Evolutionary conservation across 495 filamentous ascomycete genomes (phyloP), one percentile per base, ranked within the genome.

Genomic region (Penicillium goetzii): DNA sequence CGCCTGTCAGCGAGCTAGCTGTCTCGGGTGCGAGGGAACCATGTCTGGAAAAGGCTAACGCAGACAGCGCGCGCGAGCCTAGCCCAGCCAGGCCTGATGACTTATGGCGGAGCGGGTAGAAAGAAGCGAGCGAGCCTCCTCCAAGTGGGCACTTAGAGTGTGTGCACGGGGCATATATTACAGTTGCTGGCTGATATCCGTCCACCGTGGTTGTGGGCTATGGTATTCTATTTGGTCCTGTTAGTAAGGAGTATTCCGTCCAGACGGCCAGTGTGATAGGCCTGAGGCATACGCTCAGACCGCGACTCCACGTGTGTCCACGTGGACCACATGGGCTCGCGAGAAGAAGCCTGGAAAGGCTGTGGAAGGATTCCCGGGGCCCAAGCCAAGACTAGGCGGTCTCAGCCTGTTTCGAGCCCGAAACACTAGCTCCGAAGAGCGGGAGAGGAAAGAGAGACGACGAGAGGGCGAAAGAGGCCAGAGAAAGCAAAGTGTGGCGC

Each of bases 291-390:
- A 59, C 61, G 56, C 59, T 63, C 15, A 41, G 54, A 14, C 54
- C 54, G 36, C 43, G 45, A 64, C 71, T 71, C 76, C 73, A 76
- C 76, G 73, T 74, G 76, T 69, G 68, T 72, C 68, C 76, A 78
- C 76, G 76, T 78, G 76, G 66, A 70, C 72, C 60, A 73, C 74
- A 77, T 77, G 74, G 74, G 63, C 70, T 67, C 67, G 67, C 54
- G 43, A 56, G 65, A 71, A 70, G 62, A 52, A 68, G 67, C 69
- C 61, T 76, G 60, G 72, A 76, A 77, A 68, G 66, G 60, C 58
- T 58, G 56, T 72, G 66, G 72, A 74, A 65, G 40, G 53, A 41
- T 58, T 55, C 21, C 34, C 45, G 19, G 34, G 45, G 4, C 19
- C 10, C 19, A 51, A 51, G 47, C 47, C 47, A 51, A 51, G 47